Evolutionary conservation across 2,329 filamentous ascomycete genomes (phyloP).

Genomic region (Chalaropsis thielavioides): DNA sequence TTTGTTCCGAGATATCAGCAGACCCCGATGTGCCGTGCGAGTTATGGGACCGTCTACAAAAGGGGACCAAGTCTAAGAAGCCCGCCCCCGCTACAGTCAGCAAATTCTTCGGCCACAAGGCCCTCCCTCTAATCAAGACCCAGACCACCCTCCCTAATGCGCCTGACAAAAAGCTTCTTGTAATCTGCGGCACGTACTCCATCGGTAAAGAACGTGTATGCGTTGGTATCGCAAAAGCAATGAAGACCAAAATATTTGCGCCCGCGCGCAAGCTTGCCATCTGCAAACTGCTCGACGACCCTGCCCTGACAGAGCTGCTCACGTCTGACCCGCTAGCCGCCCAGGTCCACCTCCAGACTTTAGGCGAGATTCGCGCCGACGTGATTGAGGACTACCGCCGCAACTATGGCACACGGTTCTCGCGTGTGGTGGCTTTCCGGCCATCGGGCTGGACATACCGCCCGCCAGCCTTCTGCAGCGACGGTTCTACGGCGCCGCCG

Average conservation of each 20-base stretch:
- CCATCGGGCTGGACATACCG: conserved; percentile 92
- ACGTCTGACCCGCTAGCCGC: conserved; percentile 70
- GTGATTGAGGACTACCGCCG: conserved; percentile 82
- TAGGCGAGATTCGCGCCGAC: conserved; percentile 86
- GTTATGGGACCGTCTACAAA: conserved; percentile 29
- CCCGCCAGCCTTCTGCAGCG: conserved; percentile 36
- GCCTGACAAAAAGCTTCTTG: conserved; percentile 40
- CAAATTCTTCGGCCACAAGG: conserved; percentile 36
- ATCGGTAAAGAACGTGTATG: conserved; percentile 97
- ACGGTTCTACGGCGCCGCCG: conserved; percentile 9
- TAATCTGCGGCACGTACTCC: conserved; percentile 91
- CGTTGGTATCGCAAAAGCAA: conserved; percentile 73
- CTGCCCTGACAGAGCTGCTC: conserved; percentile 61
- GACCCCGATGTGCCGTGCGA: conserved; percentile 39
- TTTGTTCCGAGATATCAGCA: conserved; percentile 66
- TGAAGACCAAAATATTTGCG: conserved; percentile 81
- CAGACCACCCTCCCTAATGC: conserved; percentile 24
- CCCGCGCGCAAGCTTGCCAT: conserved; percentile 70
- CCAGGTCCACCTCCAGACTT: conserved; percentile 93
- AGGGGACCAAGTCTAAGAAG: conserved; percentile 21
- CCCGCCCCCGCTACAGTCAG: conserved; percentile 29
- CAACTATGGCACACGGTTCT: conserved; percentile 66
- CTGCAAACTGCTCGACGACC: conserved; percentile 70
- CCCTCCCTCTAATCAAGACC: conserved; percentile 18
- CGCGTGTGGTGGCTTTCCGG: conserved; percentile 75